Evolutionary conservation across 345 rosid genomes (phyloP).

Genomic region (Populus deltoides): DNA sequence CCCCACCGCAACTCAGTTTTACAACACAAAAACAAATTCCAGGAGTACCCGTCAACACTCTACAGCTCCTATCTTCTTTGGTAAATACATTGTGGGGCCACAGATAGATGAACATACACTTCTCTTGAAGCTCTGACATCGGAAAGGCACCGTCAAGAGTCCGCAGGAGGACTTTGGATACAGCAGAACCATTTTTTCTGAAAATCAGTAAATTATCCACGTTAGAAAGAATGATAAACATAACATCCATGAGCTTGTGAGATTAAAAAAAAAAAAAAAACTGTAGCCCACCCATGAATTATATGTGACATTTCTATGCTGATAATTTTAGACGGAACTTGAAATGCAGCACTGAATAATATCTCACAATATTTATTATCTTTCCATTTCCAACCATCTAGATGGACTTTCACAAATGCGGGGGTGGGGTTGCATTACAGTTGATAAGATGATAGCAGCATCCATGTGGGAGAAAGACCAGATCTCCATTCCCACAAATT

Average conservation of each 20-base stretch:
- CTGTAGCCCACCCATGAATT: not conserved
- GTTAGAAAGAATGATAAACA: slow-evolving; percentile 11
- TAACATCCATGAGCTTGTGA: not conserved
- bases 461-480: not conserved
- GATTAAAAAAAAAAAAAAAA: not conserved
- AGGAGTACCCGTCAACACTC: slow-evolving; percentile 38
- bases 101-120: slow-evolving; percentile 33
- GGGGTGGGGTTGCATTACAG: not conserved
- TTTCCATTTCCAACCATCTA: slow-evolving; percentile 1
- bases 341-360: not conserved
- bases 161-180: slow-evolving; percentile 58
- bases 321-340: not conserved
- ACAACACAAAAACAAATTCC: slow-evolving; percentile 43
- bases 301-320: not conserved
- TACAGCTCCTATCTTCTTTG: slow-evolving; percentile 44
- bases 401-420: no score
- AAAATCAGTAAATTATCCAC: slow-evolving; percentile 15
- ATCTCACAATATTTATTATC: not conserved
- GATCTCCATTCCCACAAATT: not conserved
- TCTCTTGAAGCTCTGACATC: slow-evolving; percentile 27
- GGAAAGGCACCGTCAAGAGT: slow-evolving; percentile 48
- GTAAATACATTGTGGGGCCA: slow-evolving; percentile 39
- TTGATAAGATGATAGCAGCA: not conserved
- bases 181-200: slow-evolving; percentile 99
- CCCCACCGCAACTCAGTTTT: slow-evolving; percentile 43